A percentile compares a stretch with the other conserved stretches of the same genome.
These are phyloP conservation scores for Starmerella gropengiesseri DNA, from an alignment of 805 yeast genomes.

Conservation along the genomic window DNA sequence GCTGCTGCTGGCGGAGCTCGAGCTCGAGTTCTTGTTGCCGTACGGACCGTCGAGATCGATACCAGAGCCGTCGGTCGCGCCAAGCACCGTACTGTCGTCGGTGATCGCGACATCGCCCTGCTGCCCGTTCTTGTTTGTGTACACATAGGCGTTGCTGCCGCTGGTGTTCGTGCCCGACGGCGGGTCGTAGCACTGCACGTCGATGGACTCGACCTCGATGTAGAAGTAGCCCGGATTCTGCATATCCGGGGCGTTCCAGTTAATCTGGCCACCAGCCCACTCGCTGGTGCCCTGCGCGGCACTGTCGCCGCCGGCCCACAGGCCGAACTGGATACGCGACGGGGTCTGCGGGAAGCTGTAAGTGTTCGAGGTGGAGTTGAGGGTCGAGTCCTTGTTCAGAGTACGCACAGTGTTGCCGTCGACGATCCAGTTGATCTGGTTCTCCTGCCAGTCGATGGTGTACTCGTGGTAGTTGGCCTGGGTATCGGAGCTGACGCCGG, in stretches of 20 bases:
- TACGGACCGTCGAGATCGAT: constrained; percentile 33
- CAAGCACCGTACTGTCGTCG: constrained; percentile 50
- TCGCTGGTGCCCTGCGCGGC: constrained; percentile 48
- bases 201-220: constrained; percentile 48
- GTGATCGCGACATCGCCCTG: constrained; percentile 48
- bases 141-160: constrained; percentile 45
- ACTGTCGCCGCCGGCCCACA: constrained; percentile 47
- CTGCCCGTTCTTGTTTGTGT: constrained; percentile 38
- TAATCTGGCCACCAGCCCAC: constrained; percentile 80
- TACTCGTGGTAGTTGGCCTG: constrained; percentile 62
- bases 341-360: constrained; percentile 89
- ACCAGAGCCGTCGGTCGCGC: constrained; percentile 55
- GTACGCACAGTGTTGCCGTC: constrained; percentile 63
- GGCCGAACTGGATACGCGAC: constrained; percentile 59
- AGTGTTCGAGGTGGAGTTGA: constrained; percentile 42
- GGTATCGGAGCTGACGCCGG: constrained; percentile 39
- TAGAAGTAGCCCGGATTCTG: constrained; percentile 68
- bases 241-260: constrained; percentile 52
- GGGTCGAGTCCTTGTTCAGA: constrained; percentile 44
- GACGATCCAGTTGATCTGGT: constrained; percentile 54
- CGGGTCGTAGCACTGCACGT: constrained; percentile 60
- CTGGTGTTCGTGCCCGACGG: constrained; percentile 43
- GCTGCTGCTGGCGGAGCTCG: constrained; percentile 13
- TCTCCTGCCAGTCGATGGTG: constrained; percentile 74
- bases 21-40: constrained; percentile 14